phyloP scores from a whole-genome alignment of 352 stramenopile genomes.

The Phytophthora pinifolia region DNA sequence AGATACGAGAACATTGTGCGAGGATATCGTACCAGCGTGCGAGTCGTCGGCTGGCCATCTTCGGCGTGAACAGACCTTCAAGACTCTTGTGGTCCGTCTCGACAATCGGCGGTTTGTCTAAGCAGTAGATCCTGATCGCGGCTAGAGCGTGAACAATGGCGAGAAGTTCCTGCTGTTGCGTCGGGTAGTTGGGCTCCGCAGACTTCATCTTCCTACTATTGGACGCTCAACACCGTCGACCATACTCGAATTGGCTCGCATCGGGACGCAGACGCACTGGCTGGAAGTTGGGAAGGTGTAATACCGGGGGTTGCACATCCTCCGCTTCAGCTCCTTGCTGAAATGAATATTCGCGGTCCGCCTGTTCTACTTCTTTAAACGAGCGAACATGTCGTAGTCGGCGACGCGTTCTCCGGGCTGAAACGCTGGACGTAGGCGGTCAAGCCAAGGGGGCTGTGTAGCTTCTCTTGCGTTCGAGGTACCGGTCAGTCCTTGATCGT shows the following conservation, averaged over 20 bases:
- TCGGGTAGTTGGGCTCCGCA: background rate
- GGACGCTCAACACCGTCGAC: background rate
- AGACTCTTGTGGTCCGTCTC: too few species aligned
- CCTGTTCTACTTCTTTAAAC: background rate
- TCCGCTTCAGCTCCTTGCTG: background rate
- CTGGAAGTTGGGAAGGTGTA: background rate
- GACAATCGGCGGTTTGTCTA: background rate
- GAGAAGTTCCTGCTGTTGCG: background rate
- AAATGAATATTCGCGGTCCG: background rate
- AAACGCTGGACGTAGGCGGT: background rate
- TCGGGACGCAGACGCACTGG: background rate
- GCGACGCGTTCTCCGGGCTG: background rate
- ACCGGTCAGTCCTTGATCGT: too few species aligned
- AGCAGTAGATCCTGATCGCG: background rate
- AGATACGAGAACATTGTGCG: conserved; percentile 21
- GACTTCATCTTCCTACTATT: background rate
- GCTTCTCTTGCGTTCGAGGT: too few species aligned
- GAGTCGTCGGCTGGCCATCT: background rate
- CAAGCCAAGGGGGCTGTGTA: too few species aligned
- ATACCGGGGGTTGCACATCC: background rate
- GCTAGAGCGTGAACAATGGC: background rate
- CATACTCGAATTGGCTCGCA: background rate
- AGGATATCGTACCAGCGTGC: conserved; percentile 8
- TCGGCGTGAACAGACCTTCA: too few species aligned
- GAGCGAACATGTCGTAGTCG: background rate